Evolutionary conservation across 108 stramenopile genomes (phyloP), one percentile per base, ranked within the genome.

Genomic region (Cylindrotheca fusiformis): DNA sequence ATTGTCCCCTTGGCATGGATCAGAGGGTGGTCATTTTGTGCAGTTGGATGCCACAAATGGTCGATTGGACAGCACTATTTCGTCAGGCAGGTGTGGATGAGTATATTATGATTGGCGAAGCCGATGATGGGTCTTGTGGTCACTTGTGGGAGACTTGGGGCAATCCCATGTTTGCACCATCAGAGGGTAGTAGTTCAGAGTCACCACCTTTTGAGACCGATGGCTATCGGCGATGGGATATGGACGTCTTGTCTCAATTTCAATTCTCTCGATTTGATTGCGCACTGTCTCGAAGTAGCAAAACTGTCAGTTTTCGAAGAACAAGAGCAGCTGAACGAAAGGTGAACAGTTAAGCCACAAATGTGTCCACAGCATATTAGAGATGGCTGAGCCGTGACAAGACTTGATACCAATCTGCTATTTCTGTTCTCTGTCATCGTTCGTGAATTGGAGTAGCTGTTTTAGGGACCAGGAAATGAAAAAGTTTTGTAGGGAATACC

Each of bases 51-150:
- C 93, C 93, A 26, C 77, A 82, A 57, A 74, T 69, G 4, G 62
- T 65, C 51, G 93, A 94, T 74, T 94, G 93, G 93, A 82, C 93
- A 4, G 52, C 58, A 1, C 52, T 55, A 24, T 87, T 90, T 58
- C 83, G 93, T 47, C 60, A 74, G 19, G 32, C 65, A 14, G 36
- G 50, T 23, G 88, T 86, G 4, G 77, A 83, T 12, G 93, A 94
- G 67, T 90, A 90, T 58, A 85, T 94, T 58, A 58, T 91, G 36
- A 90, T 94, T 52, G 93, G 93, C 17, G 93, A 94, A 71, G 64
- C 68, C 25, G 83, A 89, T 67, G 77, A 94, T 69, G 93, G 89
- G 4, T 76, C 78, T 14, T 89, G 89, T 56, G 89, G 93, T 6
- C 72, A 89, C 53, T 85, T 87, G 57, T 94, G 85, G 88, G 46